Conservation (phyloP, 192 early-diverging fungal species). For the Lobosporangium transversale region DNA sequence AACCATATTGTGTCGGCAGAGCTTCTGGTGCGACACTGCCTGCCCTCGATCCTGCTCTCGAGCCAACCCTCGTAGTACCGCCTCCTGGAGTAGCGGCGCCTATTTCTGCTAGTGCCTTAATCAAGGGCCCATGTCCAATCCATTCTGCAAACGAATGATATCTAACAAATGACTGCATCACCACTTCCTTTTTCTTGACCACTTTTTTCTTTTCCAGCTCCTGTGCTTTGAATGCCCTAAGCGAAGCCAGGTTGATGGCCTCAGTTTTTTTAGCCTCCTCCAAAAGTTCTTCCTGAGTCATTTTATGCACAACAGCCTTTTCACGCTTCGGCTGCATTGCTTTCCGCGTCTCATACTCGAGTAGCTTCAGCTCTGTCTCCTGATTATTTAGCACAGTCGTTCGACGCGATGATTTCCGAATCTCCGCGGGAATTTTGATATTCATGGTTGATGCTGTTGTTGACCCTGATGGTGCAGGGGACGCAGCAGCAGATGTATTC, state of each 20-base stretch:
- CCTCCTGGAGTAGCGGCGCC: conserved; percentile 30
- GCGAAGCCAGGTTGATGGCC: conserved; percentile 57
- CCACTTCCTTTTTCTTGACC: conserved; percentile 52
- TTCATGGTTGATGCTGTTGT: neutral
- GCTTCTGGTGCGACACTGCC: conserved; percentile 29
- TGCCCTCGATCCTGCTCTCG: conserved; percentile 28
- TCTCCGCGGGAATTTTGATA: conserved; percentile 40
- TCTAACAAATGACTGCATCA: conserved; percentile 55
- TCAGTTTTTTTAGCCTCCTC: conserved; percentile 64
- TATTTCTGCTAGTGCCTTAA: conserved; percentile 34
- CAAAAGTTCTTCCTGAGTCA: conserved; percentile 65
- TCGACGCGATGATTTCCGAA: conserved; percentile 60
- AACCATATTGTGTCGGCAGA: conserved; percentile 17
- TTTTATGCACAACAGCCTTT: conserved; percentile 42
- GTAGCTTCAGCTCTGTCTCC: conserved; percentile 57
- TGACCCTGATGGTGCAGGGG: conserved; percentile 7
- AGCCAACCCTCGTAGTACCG: conserved; percentile 25
- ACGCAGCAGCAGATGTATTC: conserved; percentile 10
- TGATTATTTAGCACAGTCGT: conserved; percentile 62
- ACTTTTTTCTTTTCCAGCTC: conserved; percentile 59
- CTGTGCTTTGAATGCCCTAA: conserved; percentile 61
- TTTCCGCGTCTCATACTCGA: conserved; percentile 57
- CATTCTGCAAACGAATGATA: conserved; percentile 61
- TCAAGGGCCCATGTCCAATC: conserved; percentile 45
- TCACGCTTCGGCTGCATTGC: conserved; percentile 58